A percentile compares a stretch with the other conserved stretches of the same genome.
phyloP scores from a whole-genome alignment of 495 filamentous ascomycete genomes.

The Penicillium crystallinum region DNA sequence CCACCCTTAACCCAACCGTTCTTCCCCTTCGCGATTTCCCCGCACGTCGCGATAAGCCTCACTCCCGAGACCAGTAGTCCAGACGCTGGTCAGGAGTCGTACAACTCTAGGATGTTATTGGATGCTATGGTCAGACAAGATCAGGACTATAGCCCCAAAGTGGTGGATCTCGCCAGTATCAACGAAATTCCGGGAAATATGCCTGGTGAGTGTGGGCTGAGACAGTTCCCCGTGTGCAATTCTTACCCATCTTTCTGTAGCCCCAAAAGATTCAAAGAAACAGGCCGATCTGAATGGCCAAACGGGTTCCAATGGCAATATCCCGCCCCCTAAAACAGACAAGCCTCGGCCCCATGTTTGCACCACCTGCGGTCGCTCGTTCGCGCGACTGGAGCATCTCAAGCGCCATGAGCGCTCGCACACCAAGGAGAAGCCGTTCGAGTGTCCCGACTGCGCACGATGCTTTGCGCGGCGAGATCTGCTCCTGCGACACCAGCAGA shows the following conservation, averaged over 20 bases:
- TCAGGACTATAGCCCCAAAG: conserved; percentile 31
- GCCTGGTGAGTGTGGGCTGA: conserved; percentile 35
- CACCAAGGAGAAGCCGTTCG: conserved; percentile 98
- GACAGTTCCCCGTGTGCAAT: conserved; percentile 6
- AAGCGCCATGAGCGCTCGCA: conserved; percentile 98
- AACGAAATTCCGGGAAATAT: conserved; percentile 40
- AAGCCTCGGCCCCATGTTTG: conserved; percentile 96
- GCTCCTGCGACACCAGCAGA: conserved; percentile 94
- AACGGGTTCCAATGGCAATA: conserved; percentile 21
- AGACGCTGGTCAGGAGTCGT: conserved; percentile 9
- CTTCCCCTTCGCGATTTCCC: not conserved
- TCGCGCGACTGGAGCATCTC: conserved; percentile 91
- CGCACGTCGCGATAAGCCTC: not conserved
- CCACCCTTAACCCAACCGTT: not conserved
- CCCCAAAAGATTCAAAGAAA: conserved; percentile 31
- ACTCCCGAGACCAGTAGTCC: conserved; percentile 2
- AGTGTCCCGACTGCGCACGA: conserved; percentile 89
- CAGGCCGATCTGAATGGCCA: conserved; percentile 32
- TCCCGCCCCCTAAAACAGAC: conserved; percentile 85
- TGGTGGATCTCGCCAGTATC: conserved; percentile 43
- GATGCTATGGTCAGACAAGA: conserved; percentile 41
- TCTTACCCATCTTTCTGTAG: conserved; percentile 19
- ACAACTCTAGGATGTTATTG: conserved; percentile 30
- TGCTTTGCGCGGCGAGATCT: conserved; percentile 95
- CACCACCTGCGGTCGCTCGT: conserved; percentile 85